phyloP scores from a whole-genome alignment of 2,329 filamentous ascomycete species.

The Sclerotinia trifoliorum region DNA sequence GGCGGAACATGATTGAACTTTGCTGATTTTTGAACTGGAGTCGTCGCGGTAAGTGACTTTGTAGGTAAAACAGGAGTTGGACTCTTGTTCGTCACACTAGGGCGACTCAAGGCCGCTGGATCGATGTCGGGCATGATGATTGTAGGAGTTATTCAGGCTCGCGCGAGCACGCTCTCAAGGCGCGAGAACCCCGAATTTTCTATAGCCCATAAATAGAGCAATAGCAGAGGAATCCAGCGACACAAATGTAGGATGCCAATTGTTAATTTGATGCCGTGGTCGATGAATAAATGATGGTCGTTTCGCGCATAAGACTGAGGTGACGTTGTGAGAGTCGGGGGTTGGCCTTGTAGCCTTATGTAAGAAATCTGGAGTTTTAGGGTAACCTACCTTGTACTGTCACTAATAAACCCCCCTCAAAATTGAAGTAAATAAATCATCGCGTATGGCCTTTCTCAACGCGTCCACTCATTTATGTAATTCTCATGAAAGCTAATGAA shows the following conservation, averaged over 20 bases:
- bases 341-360: conserved; percentile 21
- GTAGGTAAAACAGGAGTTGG: conserved; percentile 59
- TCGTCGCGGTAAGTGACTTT: conserved; percentile 57
- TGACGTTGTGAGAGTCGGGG: conserved; percentile 26
- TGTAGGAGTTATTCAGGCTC: conserved; percentile 27
- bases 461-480: conserved; percentile 22
- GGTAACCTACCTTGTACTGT: conserved; percentile 2
- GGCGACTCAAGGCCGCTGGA: conserved; percentile 66
- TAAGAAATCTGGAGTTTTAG: conserved; percentile 21
- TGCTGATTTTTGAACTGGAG: conserved; percentile 47
- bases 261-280: conserved; percentile 24
- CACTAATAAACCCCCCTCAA: neutral
- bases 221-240: conserved; percentile 31
- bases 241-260: conserved; percentile 31
- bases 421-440: conserved; percentile 20
- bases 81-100: conserved; percentile 49
- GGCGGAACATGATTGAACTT: conserved; percentile 64
- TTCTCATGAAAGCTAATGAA: conserved; percentile 13
- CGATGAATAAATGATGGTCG: conserved; percentile 29
- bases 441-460: conserved; percentile 15
- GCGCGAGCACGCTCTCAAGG: conserved; percentile 33
- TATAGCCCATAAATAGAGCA: conserved; percentile 36
- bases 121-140: conserved; percentile 65
- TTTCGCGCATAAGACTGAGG: conserved; percentile 21
- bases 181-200: conserved; percentile 31